Evolutionary conservation across 768 basidiomycete genomes (phyloP), one percentile per base, ranked within the genome.

Genomic region (Gelatoporia subvermispora): DNA sequence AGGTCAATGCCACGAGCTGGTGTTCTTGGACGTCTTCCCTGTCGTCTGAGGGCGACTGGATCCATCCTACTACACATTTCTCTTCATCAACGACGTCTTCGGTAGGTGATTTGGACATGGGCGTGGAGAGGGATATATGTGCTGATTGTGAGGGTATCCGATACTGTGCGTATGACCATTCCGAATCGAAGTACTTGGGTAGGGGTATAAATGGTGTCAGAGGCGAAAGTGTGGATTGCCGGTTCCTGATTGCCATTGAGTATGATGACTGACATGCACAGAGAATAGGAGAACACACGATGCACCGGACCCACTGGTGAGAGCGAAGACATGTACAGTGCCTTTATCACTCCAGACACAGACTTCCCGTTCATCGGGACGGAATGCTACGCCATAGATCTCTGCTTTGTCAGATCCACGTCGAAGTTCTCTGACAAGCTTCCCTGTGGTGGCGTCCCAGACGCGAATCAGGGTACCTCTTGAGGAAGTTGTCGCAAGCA

Each of bases 331-430:
- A 62, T 96, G 93, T 7, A 96, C 82, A 0, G 93, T 96, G 31
- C 93, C 93, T 67, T 96, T 96, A 65, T 96, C 93, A 61, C 91
- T 93, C 86, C 91, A 92, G 9, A 90, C 92, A 59, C 88, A 90
- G 0, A 95, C 70, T 56, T 93, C 89, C 49, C 76, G 78, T 59
- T 94, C 93, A 56, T 92, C 91, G 3, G 82, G 84, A 34, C 92
- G 77, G 65, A 94, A 92, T 11, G 86, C 84, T 17, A 93, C 86
- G 2, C 90, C 90, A 65, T 92, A 94, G 38, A 95, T 93, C 59
- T 88, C 84, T 23, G 93, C 93, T 59, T 89, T 85, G 65, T 96
- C 93, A 16, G 86, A 79, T 8, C 93, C 93, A 62, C 93, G 76
- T 48, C 93, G 72, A 23, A 96, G 76, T 63, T 94, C 93, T 40